phyloP scores from a whole-genome alignment of 805 yeast genomes.

The Hanseniaspora taiwanica region DNA sequence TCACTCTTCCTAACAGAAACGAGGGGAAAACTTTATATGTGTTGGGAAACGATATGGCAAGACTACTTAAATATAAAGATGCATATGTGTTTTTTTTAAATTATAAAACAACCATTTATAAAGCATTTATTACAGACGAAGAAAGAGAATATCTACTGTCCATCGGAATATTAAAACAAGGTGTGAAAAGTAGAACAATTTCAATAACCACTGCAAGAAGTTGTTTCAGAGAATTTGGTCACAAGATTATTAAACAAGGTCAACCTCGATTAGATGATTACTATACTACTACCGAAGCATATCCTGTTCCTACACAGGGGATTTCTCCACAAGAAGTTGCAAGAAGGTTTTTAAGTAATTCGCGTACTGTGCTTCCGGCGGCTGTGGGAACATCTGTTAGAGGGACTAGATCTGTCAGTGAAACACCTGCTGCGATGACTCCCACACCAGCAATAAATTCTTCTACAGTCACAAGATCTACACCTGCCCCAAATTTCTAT shows the following conservation, averaged over 20 bases:
- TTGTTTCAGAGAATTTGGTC: constrained; percentile 84
- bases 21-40: constrained; percentile 61
- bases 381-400: constrained; percentile 40
- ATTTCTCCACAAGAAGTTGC: constrained; percentile 1
- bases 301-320: not conserved
- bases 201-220: constrained; percentile 86
- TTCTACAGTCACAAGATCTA: no score
- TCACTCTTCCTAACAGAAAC: constrained; percentile 30
- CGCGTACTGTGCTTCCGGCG: constrained; percentile 41
- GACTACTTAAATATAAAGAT: constrained; percentile 88
- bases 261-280: constrained; percentile 76
- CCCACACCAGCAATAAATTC: no score
- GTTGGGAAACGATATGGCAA: constrained; percentile 93
- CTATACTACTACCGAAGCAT: constrained; percentile 32
- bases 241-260: constrained; percentile 69
- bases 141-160: constrained; percentile 65
- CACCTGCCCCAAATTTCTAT: not conserved
- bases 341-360: constrained; percentile 12
- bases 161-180: constrained; percentile 70
- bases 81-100: constrained; percentile 72
- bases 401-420: no score
- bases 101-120: constrained; percentile 64
- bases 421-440: no score
- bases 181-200: constrained; percentile 82
- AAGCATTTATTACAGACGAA: constrained; percentile 57